phyloP scores from a whole-genome alignment of 2,329 filamentous ascomycete genomes.

The Incumbomyces delicatus region DNA sequence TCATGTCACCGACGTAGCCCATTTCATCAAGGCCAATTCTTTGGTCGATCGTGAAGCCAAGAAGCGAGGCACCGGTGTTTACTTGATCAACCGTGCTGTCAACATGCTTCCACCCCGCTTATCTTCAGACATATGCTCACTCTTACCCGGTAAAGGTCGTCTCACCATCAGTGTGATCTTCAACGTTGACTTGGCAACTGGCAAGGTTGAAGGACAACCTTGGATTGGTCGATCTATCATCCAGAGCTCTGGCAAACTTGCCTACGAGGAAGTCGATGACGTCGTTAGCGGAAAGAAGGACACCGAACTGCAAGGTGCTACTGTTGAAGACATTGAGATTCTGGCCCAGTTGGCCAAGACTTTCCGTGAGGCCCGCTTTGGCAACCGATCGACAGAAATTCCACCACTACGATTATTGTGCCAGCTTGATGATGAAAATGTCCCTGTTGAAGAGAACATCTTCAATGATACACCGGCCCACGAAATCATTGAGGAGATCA shows the following conservation, averaged over 20 bases:
- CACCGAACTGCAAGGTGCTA: slow-evolving; percentile 55
- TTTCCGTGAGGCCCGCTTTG: slow-evolving; percentile 80
- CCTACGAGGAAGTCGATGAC: slow-evolving; percentile 75
- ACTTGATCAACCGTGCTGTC: slow-evolving; percentile 81
- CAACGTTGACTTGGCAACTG: slow-evolving; percentile 73
- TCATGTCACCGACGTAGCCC: slow-evolving; percentile 87
- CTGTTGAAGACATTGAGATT: slow-evolving; percentile 67
- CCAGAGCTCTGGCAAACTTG: slow-evolving; percentile 79
- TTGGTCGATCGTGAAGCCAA: slow-evolving; percentile 94
- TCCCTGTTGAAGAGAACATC: slow-evolving; percentile 91
- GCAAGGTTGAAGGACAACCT: slow-evolving; percentile 73
- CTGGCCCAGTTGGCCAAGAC: slow-evolving; percentile 75
- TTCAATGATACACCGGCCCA: slow-evolving; percentile 84
- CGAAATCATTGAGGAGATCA: slow-evolving; percentile 88
- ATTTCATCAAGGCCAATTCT: slow-evolving; percentile 94
- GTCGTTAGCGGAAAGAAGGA: slow-evolving; percentile 58
- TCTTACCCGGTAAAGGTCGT: slow-evolving; percentile 77
- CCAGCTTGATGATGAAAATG: slow-evolving; percentile 95
- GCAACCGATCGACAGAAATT: slow-evolving; percentile 66
- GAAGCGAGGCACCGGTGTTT: slow-evolving; percentile 93
- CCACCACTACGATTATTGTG: slow-evolving; percentile 81
- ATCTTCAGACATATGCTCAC: slow-evolving; percentile 75
- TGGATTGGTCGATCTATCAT: slow-evolving; percentile 93
- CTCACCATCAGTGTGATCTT: slow-evolving; percentile 90
- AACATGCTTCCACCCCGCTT: slow-evolving; percentile 80